phyloP scores from a whole-genome alignment of 495 filamentous ascomycete genomes.

The Penicillium paradoxum region DNA sequence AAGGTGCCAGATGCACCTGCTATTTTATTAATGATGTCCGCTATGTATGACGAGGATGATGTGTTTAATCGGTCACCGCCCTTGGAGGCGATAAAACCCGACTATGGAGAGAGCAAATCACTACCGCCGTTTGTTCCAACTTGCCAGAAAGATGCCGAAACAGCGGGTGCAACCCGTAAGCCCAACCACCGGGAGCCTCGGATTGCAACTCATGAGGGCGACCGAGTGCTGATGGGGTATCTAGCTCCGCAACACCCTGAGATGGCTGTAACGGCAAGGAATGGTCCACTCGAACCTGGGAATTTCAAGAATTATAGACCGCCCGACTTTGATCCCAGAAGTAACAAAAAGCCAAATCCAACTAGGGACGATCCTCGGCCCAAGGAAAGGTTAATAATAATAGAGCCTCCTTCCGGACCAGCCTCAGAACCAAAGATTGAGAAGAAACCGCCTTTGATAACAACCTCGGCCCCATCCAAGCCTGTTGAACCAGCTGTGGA shows the following conservation, averaged over 20 bases:
- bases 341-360: neutral
- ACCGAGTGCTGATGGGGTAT: constrained; percentile 46
- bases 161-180: constrained; percentile 32
- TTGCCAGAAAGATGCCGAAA: constrained; percentile 8
- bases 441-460: neutral
- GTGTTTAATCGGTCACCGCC: constrained; percentile 32
- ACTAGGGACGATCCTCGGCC: neutral
- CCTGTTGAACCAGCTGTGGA: neutral
- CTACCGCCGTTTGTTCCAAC: constrained; percentile 21
- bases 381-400: neutral
- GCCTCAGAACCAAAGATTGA: neutral
- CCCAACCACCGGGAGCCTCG: constrained; percentile 30
- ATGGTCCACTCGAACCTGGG: constrained; percentile 14
- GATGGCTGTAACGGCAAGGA: constrained; percentile 30
- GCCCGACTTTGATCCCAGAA: neutral
- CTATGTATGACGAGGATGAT: constrained; percentile 46
- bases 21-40: constrained; percentile 35
- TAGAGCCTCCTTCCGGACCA: neutral
- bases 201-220: constrained; percentile 30
- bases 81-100: constrained; percentile 15
- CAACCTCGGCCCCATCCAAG: neutral
- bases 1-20: constrained; percentile 35
- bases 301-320: constrained; percentile 4
- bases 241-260: constrained; percentile 45
- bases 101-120: constrained; percentile 22